Evolutionary conservation across 2,329 filamentous ascomycete genomes (phyloP).

Genomic region (Nannizziopsis barbatae): DNA sequence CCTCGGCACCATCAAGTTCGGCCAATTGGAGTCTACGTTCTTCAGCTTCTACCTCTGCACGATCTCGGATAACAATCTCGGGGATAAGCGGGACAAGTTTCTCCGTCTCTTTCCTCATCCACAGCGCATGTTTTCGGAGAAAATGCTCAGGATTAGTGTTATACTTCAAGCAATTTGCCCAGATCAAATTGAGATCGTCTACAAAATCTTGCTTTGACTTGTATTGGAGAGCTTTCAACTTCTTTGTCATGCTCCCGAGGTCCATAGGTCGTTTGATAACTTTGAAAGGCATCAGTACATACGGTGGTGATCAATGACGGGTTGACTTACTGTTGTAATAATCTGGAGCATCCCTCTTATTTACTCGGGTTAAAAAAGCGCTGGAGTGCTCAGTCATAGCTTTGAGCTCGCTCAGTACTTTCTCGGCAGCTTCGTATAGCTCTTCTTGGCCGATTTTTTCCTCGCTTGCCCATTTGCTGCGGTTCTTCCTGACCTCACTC

Average conservation of each 20-base stretch:
- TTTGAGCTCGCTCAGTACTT: conserved; percentile 92
- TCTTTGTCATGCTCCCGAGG: conserved; percentile 95
- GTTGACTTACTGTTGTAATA: conserved; percentile 69
- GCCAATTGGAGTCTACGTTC: conserved; percentile 68
- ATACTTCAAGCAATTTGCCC: conserved; percentile 93
- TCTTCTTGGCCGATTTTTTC: conserved; percentile 97
- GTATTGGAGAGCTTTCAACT: conserved; percentile 68
- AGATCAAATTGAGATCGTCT: conserved; percentile 84
- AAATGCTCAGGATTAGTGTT: conserved; percentile 83
- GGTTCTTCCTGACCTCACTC: conserved; percentile 94
- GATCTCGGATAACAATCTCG: conserved; percentile 77
- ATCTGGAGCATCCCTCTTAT: conserved; percentile 92
- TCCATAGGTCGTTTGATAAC: conserved; percentile 98
- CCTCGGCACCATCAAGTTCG: conserved; percentile 72
- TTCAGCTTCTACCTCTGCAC: conserved; percentile 87
- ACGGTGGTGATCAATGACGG: not conserved
- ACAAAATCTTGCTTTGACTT: conserved; percentile 93
- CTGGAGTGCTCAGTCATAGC: conserved; percentile 94
- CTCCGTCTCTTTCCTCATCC: conserved; percentile 95
- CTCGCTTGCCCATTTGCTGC: conserved; percentile 98
- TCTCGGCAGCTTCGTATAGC: conserved; percentile 90
- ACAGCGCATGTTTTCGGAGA: conserved; percentile 80
- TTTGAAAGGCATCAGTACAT: conserved; percentile 26
- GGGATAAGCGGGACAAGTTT: conserved; percentile 92
- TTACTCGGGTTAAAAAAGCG: conserved; percentile 88